Percentiles rank a stretch among this genome's conserved stretches.
phyloP scores from a whole-genome alignment of 2,329 filamentous ascomycete genomes.

The Verticillium zaregamsianum region DNA sequence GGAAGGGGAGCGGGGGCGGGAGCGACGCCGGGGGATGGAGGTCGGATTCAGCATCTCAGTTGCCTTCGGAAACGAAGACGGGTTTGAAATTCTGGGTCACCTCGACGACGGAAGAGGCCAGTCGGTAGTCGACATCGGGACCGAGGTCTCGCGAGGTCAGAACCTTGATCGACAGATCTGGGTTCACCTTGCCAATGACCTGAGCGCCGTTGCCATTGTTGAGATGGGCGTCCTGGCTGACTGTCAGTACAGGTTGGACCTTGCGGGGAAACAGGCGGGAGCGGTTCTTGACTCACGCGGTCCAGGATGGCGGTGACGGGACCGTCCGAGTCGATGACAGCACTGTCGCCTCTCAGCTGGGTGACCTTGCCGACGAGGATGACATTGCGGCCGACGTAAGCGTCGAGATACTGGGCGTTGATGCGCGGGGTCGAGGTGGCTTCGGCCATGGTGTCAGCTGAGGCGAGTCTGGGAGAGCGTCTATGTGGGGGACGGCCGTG shows the following conservation, averaged over 20 bases:
- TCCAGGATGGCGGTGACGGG: slow-evolving; percentile 71
- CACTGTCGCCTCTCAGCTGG: slow-evolving; percentile 75
- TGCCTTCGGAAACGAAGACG: slow-evolving; percentile 65
- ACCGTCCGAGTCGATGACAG: slow-evolving; percentile 76
- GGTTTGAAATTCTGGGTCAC: slow-evolving; percentile 75
- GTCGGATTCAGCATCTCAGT: neutral
- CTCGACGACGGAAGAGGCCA: slow-evolving; percentile 77
- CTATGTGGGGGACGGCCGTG: too few species aligned
- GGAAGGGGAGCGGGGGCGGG: neutral
- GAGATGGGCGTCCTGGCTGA: slow-evolving; percentile 64
- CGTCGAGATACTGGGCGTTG: slow-evolving; percentile 72
- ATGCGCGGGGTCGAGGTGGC: slow-evolving; percentile 73
- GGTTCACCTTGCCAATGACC: slow-evolving; percentile 75
- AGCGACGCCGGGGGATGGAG: neutral
- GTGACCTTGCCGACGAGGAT: slow-evolving; percentile 83
- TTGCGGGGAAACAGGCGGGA: neutral
- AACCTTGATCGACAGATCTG: slow-evolving; percentile 67
- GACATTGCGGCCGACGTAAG: slow-evolving; percentile 70
- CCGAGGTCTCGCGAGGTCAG: slow-evolving; percentile 68
- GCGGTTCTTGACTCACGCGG: slow-evolving; percentile 47
- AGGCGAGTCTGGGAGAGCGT: too few species aligned
- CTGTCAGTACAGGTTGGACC: neutral
- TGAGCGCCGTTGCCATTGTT: slow-evolving; percentile 67
- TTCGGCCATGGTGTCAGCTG: slow-evolving; percentile 45
- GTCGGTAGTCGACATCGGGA: slow-evolving; percentile 64